Conservation (phyloP, 148 eudicot species). For the Cornus controversa region DNA sequence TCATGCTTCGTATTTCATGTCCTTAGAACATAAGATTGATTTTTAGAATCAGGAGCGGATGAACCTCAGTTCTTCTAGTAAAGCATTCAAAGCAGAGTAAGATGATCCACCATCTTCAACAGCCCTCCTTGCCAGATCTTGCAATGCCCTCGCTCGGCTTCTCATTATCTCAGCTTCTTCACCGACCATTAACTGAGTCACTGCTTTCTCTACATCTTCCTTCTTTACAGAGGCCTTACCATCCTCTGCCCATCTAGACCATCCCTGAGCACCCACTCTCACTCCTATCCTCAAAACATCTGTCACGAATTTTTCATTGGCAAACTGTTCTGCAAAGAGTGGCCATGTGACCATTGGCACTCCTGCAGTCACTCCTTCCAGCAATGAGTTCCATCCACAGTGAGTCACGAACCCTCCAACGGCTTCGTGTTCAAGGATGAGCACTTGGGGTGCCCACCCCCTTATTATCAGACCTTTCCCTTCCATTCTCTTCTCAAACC, state of each 20-base stretch:
- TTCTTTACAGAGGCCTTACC: neutral
- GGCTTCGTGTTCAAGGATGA: conserved; percentile 20
- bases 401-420: conserved; percentile 26
- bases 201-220: conserved; percentile 10
- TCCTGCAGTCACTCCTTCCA: conserved; percentile 23
- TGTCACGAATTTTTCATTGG: conserved; percentile 12
- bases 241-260: neutral
- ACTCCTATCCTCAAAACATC: conserved; percentile 20
- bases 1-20: too few species aligned
- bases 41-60: too few species aligned
- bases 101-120: conserved; percentile 16
- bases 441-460: conserved; percentile 27
- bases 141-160: conserved; percentile 5
- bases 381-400: conserved; percentile 21
- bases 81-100: conserved; percentile 6
- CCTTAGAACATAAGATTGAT: too few species aligned
- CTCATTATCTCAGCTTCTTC: conserved; percentile 11
- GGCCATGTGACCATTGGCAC: conserved; percentile 25
- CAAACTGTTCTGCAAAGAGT: conserved; percentile 16
- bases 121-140: conserved; percentile 12
- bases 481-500: conserved; percentile 13
- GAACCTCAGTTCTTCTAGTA: conserved; percentile 9
- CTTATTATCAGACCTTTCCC: conserved; percentile 21
- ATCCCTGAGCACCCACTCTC: conserved; percentile 14
- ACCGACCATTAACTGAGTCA: neutral